phyloP scores from a whole-genome alignment of 352 stramenopile genomes.

The Phytophthora multivora region DNA sequence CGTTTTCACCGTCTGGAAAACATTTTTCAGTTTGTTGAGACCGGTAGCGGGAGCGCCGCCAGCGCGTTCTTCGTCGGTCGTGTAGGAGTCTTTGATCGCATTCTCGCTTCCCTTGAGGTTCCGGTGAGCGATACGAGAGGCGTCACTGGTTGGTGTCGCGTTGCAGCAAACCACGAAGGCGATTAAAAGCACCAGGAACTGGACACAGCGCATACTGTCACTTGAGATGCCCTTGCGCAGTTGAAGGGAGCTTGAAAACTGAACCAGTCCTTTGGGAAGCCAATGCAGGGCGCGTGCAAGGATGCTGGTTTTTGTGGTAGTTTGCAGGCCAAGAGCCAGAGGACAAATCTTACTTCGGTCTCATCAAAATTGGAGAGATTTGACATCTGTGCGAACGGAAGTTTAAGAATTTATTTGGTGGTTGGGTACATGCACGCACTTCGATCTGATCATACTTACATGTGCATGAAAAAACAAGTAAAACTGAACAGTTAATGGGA shows the following conservation, averaged over 20 bases:
- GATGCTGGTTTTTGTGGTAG: not conserved
- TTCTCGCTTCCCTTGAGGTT: constrained; percentile 1
- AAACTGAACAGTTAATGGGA: too few species aligned
- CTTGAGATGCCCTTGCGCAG: not conserved
- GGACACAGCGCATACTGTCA: not conserved
- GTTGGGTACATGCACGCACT: not conserved
- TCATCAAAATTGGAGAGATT: constrained; percentile 1
- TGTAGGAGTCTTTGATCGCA: not conserved
- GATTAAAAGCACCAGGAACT: not conserved
- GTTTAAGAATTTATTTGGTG: not conserved
- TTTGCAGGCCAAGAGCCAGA: not conserved
- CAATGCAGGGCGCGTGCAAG: not conserved
- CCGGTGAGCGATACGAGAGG: not conserved
- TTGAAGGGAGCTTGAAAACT: not conserved
- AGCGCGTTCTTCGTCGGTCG: not conserved
- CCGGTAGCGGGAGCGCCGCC: not conserved
- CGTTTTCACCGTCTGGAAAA: not conserved
- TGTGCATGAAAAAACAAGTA: not conserved
- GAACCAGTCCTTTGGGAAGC: not conserved
- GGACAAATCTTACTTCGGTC: not conserved
- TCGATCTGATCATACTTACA: too few species aligned
- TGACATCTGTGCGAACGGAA: not conserved
- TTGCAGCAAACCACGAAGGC: not conserved
- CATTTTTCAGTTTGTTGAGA: not conserved
- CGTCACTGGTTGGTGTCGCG: not conserved